phyloP scores from a whole-genome alignment of 257 asterid genomes.

The Lavandula angustifolia region DNA sequence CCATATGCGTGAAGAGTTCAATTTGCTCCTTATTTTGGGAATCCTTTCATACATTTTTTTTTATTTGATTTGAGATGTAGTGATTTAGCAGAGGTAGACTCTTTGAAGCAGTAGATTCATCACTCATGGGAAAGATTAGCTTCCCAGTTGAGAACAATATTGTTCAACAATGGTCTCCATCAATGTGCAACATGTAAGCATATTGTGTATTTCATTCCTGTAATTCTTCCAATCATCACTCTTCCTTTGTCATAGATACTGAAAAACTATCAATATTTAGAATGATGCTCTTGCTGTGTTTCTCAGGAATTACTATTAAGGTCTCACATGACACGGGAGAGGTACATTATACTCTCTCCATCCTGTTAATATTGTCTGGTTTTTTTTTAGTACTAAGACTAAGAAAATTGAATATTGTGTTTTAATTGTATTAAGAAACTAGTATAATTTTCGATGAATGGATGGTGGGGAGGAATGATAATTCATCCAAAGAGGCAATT shows the following conservation, averaged over 20 bases:
- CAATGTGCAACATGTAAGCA: conserved; percentile 26
- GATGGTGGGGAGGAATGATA: no score
- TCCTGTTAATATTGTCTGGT: no score
- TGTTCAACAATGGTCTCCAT: conserved; percentile 15
- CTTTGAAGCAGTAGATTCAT: conserved; percentile 24
- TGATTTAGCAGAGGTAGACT: conserved; percentile 30
- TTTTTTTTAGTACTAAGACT: no score
- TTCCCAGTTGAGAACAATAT: conserved; percentile 30
- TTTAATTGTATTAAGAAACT: no score
- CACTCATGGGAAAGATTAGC: conserved; percentile 22
- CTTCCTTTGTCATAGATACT: conserved; percentile 6
- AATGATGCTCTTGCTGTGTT: no score
- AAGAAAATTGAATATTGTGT: no score
- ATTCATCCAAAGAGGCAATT: no score
- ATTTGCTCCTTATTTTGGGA: conserved; percentile 21
- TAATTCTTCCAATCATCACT: conserved; percentile 22
- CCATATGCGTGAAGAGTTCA: conserved; percentile 29
- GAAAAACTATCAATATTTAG: background rate
- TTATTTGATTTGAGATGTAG: conserved; percentile 31
- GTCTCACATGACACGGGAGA: no score
- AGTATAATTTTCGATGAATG: no score
- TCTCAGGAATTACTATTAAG: no score
- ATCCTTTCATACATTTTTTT: conserved; percentile 19
- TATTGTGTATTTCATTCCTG: conserved; percentile 34
- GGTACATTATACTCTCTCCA: no score